Conservation (phyloP, 2,329 filamentous ascomycete species). For the Paecilomyces variotii region DNA sequence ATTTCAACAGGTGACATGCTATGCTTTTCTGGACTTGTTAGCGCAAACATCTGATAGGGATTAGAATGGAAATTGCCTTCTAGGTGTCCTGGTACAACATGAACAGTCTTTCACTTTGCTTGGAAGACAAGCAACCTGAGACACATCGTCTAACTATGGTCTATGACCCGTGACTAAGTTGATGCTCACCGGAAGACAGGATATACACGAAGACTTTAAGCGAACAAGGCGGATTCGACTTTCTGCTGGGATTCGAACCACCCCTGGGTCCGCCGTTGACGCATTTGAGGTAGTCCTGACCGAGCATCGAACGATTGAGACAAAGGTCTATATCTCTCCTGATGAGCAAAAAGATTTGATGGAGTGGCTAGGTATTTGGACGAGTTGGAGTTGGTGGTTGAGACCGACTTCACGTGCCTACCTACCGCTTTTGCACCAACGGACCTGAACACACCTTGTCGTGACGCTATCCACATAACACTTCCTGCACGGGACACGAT, state of each 20-base stretch:
- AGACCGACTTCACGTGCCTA: not conserved
- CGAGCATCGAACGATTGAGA: not conserved
- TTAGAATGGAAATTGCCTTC: too few species aligned
- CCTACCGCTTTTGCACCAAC: not conserved
- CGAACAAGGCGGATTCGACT: not conserved
- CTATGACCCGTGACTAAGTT: not conserved
- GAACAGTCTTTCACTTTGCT: not conserved
- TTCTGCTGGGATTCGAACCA: not conserved
- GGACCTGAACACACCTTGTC: not conserved
- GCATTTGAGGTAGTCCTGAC: not conserved
- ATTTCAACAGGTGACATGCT: too few species aligned
- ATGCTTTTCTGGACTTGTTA: too few species aligned
- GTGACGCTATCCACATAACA: too few species aligned
- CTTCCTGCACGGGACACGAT: too few species aligned
- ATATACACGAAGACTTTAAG: not conserved
- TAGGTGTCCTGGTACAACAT: too few species aligned
- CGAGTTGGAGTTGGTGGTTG: not conserved
- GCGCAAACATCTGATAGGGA: too few species aligned
- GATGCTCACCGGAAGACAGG: not conserved
- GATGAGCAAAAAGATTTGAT: not conserved
- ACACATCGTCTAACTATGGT: too few species aligned
- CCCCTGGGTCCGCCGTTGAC: not conserved
- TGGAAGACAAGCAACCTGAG: not conserved
- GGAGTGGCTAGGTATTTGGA: not conserved
- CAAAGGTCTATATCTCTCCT: not conserved